Evolutionary conservation across 805 yeast genomes (phyloP).

Genomic region (Saccharomycopsis sp.): DNA sequence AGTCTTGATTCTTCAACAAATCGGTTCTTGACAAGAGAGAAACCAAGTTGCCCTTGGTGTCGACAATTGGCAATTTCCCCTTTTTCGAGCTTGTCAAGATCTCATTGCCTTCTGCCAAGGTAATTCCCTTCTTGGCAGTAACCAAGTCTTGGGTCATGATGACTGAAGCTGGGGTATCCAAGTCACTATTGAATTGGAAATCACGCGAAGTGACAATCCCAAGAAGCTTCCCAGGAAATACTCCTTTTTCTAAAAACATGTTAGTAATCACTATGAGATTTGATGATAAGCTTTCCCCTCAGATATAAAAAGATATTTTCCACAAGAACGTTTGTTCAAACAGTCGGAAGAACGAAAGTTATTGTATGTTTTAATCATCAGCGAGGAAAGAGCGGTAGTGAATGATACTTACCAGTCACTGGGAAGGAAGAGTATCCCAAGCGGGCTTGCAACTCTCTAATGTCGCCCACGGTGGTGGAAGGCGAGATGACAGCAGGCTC

Average conservation of each 20-base stretch:
- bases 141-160: conserved; percentile 87
- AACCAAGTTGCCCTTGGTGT: conserved; percentile 62
- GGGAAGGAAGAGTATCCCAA: conserved; percentile 98
- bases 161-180: conserved; percentile 50
- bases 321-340: conserved; percentile 94
- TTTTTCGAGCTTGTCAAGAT: conserved; percentile 87
- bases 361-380: conserved; percentile 51
- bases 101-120: conserved; percentile 79
- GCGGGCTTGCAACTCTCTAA: conserved; percentile 55
- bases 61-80: conserved; percentile 95
- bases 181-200: conserved; percentile 84
- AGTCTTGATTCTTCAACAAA: conserved; percentile 88
- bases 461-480: conserved; percentile 66
- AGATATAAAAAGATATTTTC: conserved; percentile 38
- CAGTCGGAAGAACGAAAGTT: conserved; percentile 99
- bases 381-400: too few species aligned
- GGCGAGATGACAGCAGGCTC: conserved; percentile 87
- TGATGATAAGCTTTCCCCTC: background rate
- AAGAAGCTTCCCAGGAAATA: conserved; percentile 77
- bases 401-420: conserved; percentile 87
- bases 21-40: conserved; percentile 92
- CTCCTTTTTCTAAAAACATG: conserved; percentile 59
- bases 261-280: conserved; percentile 22
- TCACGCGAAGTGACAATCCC: conserved; percentile 98
- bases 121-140: conserved; percentile 76